Conservation (phyloP, 345 rosid species). For the Diplotaxis tenuifolia region DNA sequence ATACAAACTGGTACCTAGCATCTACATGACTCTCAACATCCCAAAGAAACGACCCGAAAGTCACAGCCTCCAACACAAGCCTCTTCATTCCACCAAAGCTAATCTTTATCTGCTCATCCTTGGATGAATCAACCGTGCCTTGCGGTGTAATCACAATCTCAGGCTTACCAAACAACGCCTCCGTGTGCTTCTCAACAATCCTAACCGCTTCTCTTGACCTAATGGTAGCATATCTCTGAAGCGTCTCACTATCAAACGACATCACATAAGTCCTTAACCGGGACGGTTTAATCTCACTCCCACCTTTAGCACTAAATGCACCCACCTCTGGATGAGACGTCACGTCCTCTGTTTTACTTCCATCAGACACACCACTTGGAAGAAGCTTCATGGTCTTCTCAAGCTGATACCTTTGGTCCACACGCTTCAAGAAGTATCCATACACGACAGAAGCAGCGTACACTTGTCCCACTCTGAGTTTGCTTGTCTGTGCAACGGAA, state of each 20-base stretch:
- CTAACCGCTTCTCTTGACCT: slow-evolving; percentile 89
- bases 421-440: slow-evolving; percentile 91
- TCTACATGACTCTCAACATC: slow-evolving; percentile 94
- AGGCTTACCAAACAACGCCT: slow-evolving; percentile 89
- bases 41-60: slow-evolving; percentile 98
- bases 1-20: slow-evolving; percentile 86
- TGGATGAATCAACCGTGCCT: slow-evolving; percentile 70
- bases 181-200: slow-evolving; percentile 95
- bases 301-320: slow-evolving; percentile 55
- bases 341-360: slow-evolving; percentile 32
- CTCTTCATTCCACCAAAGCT: slow-evolving; percentile 88
- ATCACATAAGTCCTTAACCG: slow-evolving; percentile 76
- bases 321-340: slow-evolving; percentile 66
- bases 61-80: slow-evolving; percentile 93
- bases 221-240: slow-evolving; percentile 86
- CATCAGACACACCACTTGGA: slow-evolving; percentile 42
- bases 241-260: slow-evolving; percentile 92
- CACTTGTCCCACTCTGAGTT: slow-evolving; percentile 93
- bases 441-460: slow-evolving; percentile 98
- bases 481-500: slow-evolving; percentile 73
- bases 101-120: slow-evolving; percentile 67
- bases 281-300: slow-evolving; percentile 58
- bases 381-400: slow-evolving; percentile 92
- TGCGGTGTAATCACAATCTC: slow-evolving; percentile 68
- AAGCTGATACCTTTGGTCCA: slow-evolving; percentile 93